A percentile compares a stretch with the other conserved stretches of the same genome.
Evolutionary conservation across 768 basidiomycete genomes (phyloP).

Genomic region (Tricholoma terreum): DNA sequence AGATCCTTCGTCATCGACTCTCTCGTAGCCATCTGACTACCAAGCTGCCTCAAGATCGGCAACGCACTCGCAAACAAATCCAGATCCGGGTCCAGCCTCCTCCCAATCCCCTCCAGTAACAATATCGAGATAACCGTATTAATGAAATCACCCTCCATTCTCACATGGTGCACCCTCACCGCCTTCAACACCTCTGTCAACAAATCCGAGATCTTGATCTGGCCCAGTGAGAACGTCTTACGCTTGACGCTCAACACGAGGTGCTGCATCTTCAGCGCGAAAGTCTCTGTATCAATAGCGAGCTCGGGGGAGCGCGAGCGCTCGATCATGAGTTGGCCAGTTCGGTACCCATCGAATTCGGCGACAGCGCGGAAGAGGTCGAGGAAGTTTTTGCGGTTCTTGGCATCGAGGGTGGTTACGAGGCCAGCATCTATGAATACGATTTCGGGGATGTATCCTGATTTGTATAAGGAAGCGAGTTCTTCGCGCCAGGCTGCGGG

Average conservation of each 20-base stretch:
- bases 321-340: conserved; percentile 94
- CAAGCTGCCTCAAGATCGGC: conserved; percentile 89
- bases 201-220: conserved; percentile 94
- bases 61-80: conserved; percentile 95
- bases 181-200: conserved; percentile 83
- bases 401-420: conserved; percentile 78
- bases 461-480: conserved; percentile 53
- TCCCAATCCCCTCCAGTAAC: conserved; percentile 91
- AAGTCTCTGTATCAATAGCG: conserved; percentile 89
- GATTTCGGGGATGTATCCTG: conserved; percentile 90
- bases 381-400: conserved; percentile 90
- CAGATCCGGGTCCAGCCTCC: conserved; percentile 86
- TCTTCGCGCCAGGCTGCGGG: conserved; percentile 68
- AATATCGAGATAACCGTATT: conserved; percentile 96
- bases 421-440: conserved; percentile 97
- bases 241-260: conserved; percentile 90
- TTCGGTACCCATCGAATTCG: conserved; percentile 94
- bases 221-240: conserved; percentile 95
- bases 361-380: conserved; percentile 96
- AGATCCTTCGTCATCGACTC: conserved; percentile 52
- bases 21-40: conserved; percentile 84
- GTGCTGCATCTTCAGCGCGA: conserved; percentile 97
- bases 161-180: conserved; percentile 91
- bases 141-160: conserved; percentile 98
- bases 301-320: conserved; percentile 90